Evolutionary conservation across 2,329 filamentous ascomycete genomes (phyloP), one percentile per base, ranked within the genome.

Genomic region (Colletotrichum simmondsii): DNA sequence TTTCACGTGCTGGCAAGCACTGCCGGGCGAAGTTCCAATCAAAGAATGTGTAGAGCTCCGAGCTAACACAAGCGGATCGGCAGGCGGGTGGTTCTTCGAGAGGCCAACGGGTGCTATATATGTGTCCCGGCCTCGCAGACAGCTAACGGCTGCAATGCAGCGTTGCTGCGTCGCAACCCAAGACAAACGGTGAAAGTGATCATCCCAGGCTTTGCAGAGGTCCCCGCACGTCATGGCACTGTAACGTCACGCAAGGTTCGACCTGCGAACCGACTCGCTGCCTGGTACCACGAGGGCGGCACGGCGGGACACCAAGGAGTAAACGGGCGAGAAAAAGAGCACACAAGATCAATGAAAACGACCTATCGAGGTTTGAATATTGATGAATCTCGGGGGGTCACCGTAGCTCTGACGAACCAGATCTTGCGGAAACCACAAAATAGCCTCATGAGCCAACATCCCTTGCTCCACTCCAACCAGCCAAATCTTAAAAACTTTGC

Each of bases 171-270:
- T 72, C 26, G 54, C 54, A 70, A 53, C 46, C 70, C 56, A 28
- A 61, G 60, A 60, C 28, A 53, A 26, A 52, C n/a, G 66, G 59
- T 64, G 65, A 63, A 72, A 37, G 65, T 69, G 53, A 63, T 72
- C 60, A 59, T 59, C 66, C 66, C 35, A 46, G 52, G 28, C 49
- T 16, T 46, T 35, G 22, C 12, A 10, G 16, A 26, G 32, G 30
- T 53, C 53, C 60, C 71, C 62, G 71, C 71, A 72, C 62, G 68
- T 72, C 71, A 67, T 73, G 30, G 57, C 49, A 62, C n/a, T 73
- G 67, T 68, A 73, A 71, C 71, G 62, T 73, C 71, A 67, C 71
- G 68, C 71, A 67, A 73, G 63, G 62, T 37, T 56, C 35, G 10
- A 49, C 11, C n/a, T 56, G 52, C 35, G 32, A 22, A 37, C 26